Evolutionary conservation across 139 green algal species (phyloP), one percentile per base, ranked within the genome.

Genomic region (Coelastrella sp.): DNA sequence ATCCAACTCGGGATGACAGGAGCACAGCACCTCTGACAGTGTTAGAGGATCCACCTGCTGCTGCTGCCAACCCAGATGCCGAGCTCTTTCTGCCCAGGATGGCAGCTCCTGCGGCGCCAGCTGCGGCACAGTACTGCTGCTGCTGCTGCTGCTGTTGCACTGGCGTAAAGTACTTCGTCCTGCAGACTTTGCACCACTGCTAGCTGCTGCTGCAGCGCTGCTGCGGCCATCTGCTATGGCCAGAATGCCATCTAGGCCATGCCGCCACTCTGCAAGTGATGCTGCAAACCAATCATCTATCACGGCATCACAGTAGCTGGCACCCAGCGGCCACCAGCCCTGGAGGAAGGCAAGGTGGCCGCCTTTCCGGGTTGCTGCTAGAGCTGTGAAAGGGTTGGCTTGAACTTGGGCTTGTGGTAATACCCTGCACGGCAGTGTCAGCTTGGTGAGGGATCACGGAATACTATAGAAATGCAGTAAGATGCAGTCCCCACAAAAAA

Each of bases 321-420:
- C 49, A 61, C 88, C 90, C n/a, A 93, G 87, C 24, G 87, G 91
- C 93, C 87, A 92, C 91, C 66, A 79, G 68, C 90, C 89, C 24
- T 88, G 83, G 76, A 94, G 82, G 83, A 94, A 95, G 0, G 88
- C 93, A 24, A 95, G 90, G 74, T 95, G 93, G 27, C 93, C 93
- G 12, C 93, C 93, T 7, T 81, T 83, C 6, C 59, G 35, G 1
- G 93, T 94, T 61, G 86, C 82, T 12, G 93, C 93, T 10, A 95
- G 85, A 35, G 93, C 60, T 1, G 90, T 93, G 76, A 90, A 83
- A 20, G 92, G 93, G 90, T 95, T 95, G 61, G 60, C 9, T 1
- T 61, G 20, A 24, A 90, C 92, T 78, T 93, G 89, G 22, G 78
- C 73, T 57, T 93, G 84, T 0, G 93, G 91, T 8, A 94, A 24